Base-by-base conservation (phyloP, 495 filamentous ascomycete genomes). In the Xylaria telfairii region DNA sequence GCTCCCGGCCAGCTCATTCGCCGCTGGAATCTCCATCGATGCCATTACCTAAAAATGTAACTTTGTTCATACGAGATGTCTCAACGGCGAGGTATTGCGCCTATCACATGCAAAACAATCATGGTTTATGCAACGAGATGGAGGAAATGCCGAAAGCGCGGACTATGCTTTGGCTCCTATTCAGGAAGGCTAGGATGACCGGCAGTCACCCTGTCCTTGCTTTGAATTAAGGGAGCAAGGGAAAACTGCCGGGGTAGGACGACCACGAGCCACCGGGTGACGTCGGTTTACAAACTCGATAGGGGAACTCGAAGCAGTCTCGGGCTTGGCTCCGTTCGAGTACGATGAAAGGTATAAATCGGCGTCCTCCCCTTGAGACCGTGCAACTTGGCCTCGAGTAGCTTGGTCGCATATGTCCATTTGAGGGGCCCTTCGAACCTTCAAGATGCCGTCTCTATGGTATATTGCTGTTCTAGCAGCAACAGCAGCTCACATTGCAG, bases 381-480 rank as follows among this genome's bases (percentile, higher is more conserved):
- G n/a, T 17, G 9, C 26, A 21, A 49, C 4, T 30, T 46, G 21
- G 51, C 19, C 51, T 57, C 9, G 65, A 61, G 56, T 56, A 28
- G 56, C 19, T 15, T 60, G 53, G 51, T 60, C 26, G 17, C 17
- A 65, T 42, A 39, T 10, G 10, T 26, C 24, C 51, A 24, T 28
- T 41, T 13, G 19, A 21, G 13, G 41, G 13, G 17, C 42, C 46
- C 54, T 37, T 62, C 26, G 32, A 42, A 46, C 28, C 66, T 32
- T 28, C 68, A 74, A 26, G 34, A 78, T 78, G 76, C 67, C 61
- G 68, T 71, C 67, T 74, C 68, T 67, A 37, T 44, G 57, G 51
- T 54, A 72, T 69, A 10, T 56, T 64, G 67, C 71, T 68, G 63
- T 70, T 59, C 56, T 70, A 66, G 65, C 57, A 34, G 32, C 62